A percentile compares a stretch with the other conserved stretches of the same genome.
These are phyloP conservation scores for Colletotrichum chrysophilum DNA, from an alignment of 2,329 filamentous ascomycete species.

Conservation along the genomic window DNA sequence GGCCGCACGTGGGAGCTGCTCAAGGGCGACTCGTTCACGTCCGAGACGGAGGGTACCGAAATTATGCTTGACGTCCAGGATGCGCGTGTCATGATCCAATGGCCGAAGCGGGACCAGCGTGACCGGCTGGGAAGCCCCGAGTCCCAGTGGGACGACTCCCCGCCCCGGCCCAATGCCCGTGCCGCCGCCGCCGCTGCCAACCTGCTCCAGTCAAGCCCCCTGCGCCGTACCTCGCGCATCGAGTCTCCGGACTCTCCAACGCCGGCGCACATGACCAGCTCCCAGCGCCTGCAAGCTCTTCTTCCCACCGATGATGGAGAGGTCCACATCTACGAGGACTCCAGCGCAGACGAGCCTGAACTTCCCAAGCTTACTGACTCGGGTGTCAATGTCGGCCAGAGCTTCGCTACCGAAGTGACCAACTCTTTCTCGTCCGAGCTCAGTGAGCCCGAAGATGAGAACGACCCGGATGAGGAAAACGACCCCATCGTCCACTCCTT, in stretches of 20 bases:
- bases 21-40: slow-evolving; percentile 90
- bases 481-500: slow-evolving; percentile 93
- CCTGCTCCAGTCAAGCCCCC: slow-evolving; percentile 64
- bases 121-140: slow-evolving; percentile 59
- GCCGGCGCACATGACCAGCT: slow-evolving; percentile 47
- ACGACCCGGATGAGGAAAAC: slow-evolving; percentile 86
- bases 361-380: slow-evolving; percentile 35
- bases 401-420: slow-evolving; percentile 56
- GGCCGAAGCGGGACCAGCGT: slow-evolving; percentile 70
- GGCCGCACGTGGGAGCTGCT: slow-evolving; percentile 83
- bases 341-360: slow-evolving; percentile 34
- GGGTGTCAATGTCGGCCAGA: slow-evolving; percentile 36
- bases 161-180: slow-evolving; percentile 43
- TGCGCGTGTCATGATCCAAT: slow-evolving; percentile 85
- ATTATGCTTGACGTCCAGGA: slow-evolving; percentile 97
- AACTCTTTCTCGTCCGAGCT: slow-evolving; percentile 63
- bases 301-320: slow-evolving; percentile 35
- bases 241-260: slow-evolving; percentile 75
- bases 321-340: slow-evolving; percentile 27
- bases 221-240: slow-evolving; percentile 63
- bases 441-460: slow-evolving; percentile 51
- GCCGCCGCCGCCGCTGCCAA: slow-evolving; percentile 32
- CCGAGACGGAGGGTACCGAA: slow-evolving; percentile 84
- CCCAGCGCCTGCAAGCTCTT: slow-evolving; percentile 50
- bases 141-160: slow-evolving; percentile 73